Base-by-base conservation (phyloP, 306 rosid genomes). In the Medicago ruthenica region DNA sequence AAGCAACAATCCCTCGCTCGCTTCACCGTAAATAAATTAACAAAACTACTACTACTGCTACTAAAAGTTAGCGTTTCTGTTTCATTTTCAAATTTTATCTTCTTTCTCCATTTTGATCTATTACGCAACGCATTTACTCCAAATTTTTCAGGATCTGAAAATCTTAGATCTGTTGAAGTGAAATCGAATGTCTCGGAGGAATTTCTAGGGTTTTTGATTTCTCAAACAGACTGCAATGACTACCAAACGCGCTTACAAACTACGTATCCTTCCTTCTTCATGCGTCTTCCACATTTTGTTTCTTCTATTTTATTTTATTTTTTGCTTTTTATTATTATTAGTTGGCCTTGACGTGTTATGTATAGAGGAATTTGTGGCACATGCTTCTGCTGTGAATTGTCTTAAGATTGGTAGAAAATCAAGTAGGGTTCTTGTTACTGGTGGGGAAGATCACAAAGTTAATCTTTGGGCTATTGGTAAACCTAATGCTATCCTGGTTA, bases 381-480 rank as follows among this genome's bases (percentile, higher is more conserved):
- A 96, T 82, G 87, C 93, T 82, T 90, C 97, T 21, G 59, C 91
- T 47, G 99, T 96, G 12, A 96, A 96, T 84, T 96, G 99, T 85
- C 99, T 96, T 55, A 96, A 96, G 86, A 96, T 96, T 83, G 99
- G 99, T 45, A 81, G 93, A 80, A 96, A 92, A 78, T 74, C 99
- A 16, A 90, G 97, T 18, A 87, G 99, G 86, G 92, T 95, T 79
- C 99, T 95, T 80, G 97, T 95, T 79, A 95, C 99, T 3, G 99
- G 99, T 10, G 99, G 99, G 11, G 99, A 95, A 85, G 99, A 95
- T 83, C 97, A 87, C 87, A 95, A 95, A 88, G 99, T 95, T 84
- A 95, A 95, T 90, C 92, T 95, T 53, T 95, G 99, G 99, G 97
- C 99, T 77, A 95, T 95, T 83, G 99, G 99, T 44, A 95, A 95